Evolutionary conservation across 2,329 filamentous ascomycete genomes (phyloP).

Genomic region (Colletotrichum sp.): DNA sequence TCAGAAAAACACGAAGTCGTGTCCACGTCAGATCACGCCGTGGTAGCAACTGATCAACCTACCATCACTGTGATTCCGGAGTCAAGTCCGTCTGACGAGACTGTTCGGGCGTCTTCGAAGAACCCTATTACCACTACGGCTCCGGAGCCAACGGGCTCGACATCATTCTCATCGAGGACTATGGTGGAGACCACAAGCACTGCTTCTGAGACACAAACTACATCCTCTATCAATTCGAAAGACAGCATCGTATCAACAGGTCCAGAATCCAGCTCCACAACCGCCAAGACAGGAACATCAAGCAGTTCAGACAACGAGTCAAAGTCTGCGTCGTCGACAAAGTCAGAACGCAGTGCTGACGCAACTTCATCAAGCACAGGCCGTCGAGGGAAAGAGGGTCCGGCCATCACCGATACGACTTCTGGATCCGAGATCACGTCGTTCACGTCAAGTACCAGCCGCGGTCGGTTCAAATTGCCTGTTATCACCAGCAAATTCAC

Average conservation of each 20-base stretch:
- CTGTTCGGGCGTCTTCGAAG: background rate
- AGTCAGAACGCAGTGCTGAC: background rate
- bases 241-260: background rate
- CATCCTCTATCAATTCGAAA: background rate
- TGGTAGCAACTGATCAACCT: background rate
- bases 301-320: background rate
- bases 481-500: slow-evolving; percentile 2
- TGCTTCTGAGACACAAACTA: background rate
- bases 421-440: background rate
- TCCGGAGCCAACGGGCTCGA: background rate
- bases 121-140: background rate
- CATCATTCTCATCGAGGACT: background rate
- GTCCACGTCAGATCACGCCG: background rate
- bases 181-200: background rate
- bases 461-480: background rate
- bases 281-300: background rate
- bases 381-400: background rate
- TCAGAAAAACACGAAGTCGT: background rate
- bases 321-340: background rate
- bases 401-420: background rate
- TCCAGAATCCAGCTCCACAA: background rate
- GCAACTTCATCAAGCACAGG: background rate
- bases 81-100: background rate
- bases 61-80: background rate
- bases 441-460: background rate